Evolutionary conservation across 176 grass and related monocot genomes (phyloP), one percentile per base, ranked within the genome.

Genomic region (Pontederia crassipes): DNA sequence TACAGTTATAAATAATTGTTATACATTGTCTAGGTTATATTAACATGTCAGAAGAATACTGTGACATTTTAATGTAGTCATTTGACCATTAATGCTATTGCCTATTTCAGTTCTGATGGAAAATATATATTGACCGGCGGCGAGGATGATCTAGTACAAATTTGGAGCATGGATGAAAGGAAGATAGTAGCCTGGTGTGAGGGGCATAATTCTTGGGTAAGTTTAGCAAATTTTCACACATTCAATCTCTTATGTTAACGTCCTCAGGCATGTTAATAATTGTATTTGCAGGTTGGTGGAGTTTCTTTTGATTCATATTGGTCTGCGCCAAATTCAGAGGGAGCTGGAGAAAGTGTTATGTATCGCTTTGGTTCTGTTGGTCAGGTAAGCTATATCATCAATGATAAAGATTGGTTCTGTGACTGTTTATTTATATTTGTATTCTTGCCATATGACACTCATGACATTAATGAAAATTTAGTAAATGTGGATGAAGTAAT

Each of bases 171-270:
- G 78, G 87, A 91, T 66, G 78, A 90, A 9, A 79, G 86, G 62
- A 97, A 91, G 82, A 91, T 97, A 59, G 87, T 97, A 68, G 87
- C 87, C 8, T 91, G 81, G 83, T 87, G 92, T 17, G 92, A 97
- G 74, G 92, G 87, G 16, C 92, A 97, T 85, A 97, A 82, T 74
- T 97, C 92, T 70, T 97, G 93, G 93, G 93, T 92, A 79, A 81
- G 74, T 54, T 72, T 69, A 13, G 28, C 3, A 29, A 59, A 28
- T 17, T 56, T 9, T 57, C 29, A 18, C 0, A 56, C 40, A 20
- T 40, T 35, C 2, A 45, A 15, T 61, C 15, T 49, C 14, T 14
- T 8, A 12, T 12, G 11, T 46, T 54, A 8, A 13, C 11, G 13
- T 55, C 27, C 17, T 17, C 8, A 46, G 13, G 45, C 55, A 48